Evolutionary conservation across 495 filamentous ascomycete genomes (phyloP).

Genomic region (Pseudotulostoma volvatum): DNA sequence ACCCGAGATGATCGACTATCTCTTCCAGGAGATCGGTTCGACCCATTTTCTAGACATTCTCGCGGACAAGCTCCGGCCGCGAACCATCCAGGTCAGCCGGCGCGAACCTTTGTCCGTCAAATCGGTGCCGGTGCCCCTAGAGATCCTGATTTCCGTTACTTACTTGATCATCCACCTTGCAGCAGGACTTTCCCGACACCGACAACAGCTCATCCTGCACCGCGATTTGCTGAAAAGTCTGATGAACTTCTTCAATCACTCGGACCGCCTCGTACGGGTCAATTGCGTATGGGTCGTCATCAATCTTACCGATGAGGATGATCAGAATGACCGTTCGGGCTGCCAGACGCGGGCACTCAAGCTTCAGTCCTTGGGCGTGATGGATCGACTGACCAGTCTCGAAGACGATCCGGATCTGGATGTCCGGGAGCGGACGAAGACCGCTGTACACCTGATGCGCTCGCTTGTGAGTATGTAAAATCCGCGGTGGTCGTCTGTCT

Average conservation of each 20-base stretch:
- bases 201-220: slow-evolving; percentile 57
- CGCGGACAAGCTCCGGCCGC: slow-evolving; percentile 49
- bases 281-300: slow-evolving; percentile 66
- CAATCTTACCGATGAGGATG: slow-evolving; percentile 70
- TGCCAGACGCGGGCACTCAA: slow-evolving; percentile 48
- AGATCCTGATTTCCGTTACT: slow-evolving; percentile 59
- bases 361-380: slow-evolving; percentile 55
- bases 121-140: slow-evolving; percentile 35
- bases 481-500: no score
- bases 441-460: slow-evolving; percentile 50
- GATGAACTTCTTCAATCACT: slow-evolving; percentile 46
- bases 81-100: slow-evolving; percentile 25
- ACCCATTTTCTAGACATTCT: slow-evolving; percentile 61
- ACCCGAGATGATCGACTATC: slow-evolving; percentile 63
- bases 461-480: slow-evolving; percentile 10
- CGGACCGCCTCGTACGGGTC: slow-evolving; percentile 49
- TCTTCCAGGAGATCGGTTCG: slow-evolving; percentile 63
- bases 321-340: slow-evolving; percentile 41
- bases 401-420: slow-evolving; percentile 65
- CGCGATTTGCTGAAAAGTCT: slow-evolving; percentile 33
- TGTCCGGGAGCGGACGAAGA: slow-evolving; percentile 68
- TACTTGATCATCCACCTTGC: slow-evolving; percentile 76
- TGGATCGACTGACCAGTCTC: slow-evolving; percentile 45
- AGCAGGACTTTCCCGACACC: slow-evolving; percentile 58
- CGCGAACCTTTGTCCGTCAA: slow-evolving; percentile 14